These are phyloP conservation scores for Wickerhamiella sergipiensis DNA, from an alignment of 805 yeast species.

Conservation along the genomic window DNA sequence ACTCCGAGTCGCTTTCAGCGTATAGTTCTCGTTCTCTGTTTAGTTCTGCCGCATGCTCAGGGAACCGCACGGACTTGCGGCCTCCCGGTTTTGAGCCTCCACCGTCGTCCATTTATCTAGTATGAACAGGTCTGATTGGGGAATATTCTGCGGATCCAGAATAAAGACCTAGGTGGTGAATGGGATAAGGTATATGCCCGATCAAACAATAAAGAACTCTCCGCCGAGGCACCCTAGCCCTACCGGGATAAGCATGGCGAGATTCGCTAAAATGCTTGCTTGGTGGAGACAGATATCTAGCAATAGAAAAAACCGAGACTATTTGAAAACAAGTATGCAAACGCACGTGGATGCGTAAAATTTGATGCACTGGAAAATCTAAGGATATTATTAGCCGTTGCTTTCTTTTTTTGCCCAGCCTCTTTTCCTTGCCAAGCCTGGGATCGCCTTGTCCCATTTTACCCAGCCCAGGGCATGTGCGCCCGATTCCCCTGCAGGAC, in stretches of 20 bases:
- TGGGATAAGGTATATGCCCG: background rate
- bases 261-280: background rate
- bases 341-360: too few species aligned
- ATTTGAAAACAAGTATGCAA: too few species aligned
- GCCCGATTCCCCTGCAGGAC: background rate
- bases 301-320: too few species aligned
- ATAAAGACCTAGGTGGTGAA: background rate
- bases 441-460: background rate
- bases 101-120: background rate
- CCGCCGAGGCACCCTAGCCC: background rate
- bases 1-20: background rate
- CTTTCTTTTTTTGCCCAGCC: background rate
- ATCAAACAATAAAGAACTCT: background rate
- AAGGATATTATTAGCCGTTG: background rate
- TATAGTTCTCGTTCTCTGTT: background rate
- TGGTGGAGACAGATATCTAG: too few species aligned
- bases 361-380: too few species aligned
- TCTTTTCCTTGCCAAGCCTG: background rate
- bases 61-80: constrained; percentile 3
- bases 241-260: too few species aligned
- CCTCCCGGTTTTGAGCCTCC: background rate
- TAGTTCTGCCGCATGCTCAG: background rate
- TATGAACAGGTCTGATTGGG: background rate
- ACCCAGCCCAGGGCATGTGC: background rate
- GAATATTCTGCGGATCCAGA: background rate